phyloP scores from a whole-genome alignment of 2,329 filamentous ascomycete genomes.

The Scleromitrula shiraiana region DNA sequence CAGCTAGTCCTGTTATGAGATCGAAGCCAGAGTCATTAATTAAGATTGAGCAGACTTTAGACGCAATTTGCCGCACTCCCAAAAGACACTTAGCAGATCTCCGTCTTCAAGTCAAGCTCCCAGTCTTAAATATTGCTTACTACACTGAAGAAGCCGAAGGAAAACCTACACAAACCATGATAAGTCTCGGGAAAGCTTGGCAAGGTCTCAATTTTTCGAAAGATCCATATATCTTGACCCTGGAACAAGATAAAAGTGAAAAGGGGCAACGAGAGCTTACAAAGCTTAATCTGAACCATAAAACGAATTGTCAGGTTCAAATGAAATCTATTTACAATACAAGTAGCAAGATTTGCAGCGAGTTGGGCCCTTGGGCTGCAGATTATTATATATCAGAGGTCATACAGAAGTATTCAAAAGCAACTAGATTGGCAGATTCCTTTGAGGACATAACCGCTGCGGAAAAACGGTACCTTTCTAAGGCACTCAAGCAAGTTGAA shows the following conservation, averaged over 20 bases:
- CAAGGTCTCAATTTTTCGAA: conserved; percentile 44
- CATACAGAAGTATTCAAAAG: conserved; percentile 39
- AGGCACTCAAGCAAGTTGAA: conserved; percentile 36
- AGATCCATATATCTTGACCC: conserved; percentile 51
- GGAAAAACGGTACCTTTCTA: conserved; percentile 49
- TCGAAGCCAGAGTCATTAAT: conserved; percentile 20
- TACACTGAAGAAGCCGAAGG: conserved; percentile 9
- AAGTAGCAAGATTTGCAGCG: conserved; percentile 34
- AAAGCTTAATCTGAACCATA: conserved; percentile 34
- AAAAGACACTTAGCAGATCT: conserved; percentile 45
- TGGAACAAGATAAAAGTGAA: conserved; percentile 37
- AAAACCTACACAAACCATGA: conserved; percentile 13
- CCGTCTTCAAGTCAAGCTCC: conserved; percentile 23
- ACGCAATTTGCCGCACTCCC: conserved; percentile 49
- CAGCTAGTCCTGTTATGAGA: conserved; percentile 29
- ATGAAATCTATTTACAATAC: conserved; percentile 47
- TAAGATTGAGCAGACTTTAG: conserved; percentile 44
- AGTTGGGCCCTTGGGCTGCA: conserved; percentile 61
- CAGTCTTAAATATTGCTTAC: conserved; percentile 17
- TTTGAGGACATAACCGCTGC: conserved; percentile 35
- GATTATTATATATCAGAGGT: conserved; percentile 52
- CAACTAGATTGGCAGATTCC: conserved; percentile 31
- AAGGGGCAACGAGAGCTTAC: conserved; percentile 34
- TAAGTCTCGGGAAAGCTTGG: conserved; percentile 18
- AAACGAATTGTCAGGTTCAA: conserved; percentile 47